Percentiles rank a stretch among this genome's conserved stretches.
phyloP scores from a whole-genome alignment of 2,329 filamentous ascomycete genomes.

The Thyridium curvatum region DNA sequence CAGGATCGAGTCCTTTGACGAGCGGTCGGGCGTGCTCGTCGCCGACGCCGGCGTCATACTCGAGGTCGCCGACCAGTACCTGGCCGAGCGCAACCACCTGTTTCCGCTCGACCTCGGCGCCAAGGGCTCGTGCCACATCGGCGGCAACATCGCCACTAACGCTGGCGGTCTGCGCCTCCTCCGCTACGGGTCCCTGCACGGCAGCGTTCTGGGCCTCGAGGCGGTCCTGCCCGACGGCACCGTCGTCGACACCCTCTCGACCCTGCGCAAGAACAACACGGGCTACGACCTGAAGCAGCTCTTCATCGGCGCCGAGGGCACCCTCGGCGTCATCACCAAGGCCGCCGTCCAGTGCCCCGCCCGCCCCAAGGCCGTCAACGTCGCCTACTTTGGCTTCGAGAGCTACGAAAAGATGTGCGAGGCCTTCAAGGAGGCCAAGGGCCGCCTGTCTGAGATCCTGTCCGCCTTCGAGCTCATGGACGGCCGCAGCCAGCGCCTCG shows the following conservation, averaged over 20 bases:
- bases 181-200: conserved; percentile 90
- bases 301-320: conserved; percentile 93
- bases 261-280: conserved; percentile 95
- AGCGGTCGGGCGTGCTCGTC: conserved; percentile 84
- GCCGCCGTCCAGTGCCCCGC: conserved; percentile 87
- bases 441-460: conserved; percentile 86
- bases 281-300: conserved; percentile 96
- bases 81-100: conserved; percentile 77
- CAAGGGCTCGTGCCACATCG: conserved; percentile 94
- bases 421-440: conserved; percentile 85
- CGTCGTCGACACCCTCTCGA: conserved; percentile 81
- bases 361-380: conserved; percentile 81
- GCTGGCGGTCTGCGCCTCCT: conserved; percentile 86
- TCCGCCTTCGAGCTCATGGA: conserved; percentile 99
- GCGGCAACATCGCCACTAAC: conserved; percentile 93
- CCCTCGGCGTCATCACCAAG: conserved; percentile 87
- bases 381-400: conserved; percentile 87
- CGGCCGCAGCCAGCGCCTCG: conserved; percentile 69
- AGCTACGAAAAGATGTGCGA: conserved; percentile 84
- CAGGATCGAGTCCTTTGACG: conserved; percentile 83
- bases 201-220: conserved; percentile 86
- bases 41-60: conserved; percentile 88
- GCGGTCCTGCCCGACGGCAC: conserved; percentile 92
- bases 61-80: conserved; percentile 79
- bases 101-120: conserved; percentile 97